phyloP scores from a whole-genome alignment of 345 rosid species.

The Jatropha curcas region DNA sequence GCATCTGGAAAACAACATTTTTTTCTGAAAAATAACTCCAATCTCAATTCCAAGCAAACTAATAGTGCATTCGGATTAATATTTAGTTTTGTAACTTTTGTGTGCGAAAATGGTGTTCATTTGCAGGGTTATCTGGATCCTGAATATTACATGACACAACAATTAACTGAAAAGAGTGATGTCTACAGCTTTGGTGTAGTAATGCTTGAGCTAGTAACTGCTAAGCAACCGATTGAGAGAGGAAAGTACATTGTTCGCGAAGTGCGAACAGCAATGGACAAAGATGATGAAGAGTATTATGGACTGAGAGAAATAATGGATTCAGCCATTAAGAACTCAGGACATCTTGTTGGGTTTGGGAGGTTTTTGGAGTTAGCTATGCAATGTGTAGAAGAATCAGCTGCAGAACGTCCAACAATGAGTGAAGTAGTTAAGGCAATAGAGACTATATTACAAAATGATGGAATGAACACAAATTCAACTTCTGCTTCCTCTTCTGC shows the following conservation, averaged over 20 bases:
- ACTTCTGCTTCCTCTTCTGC: slow-evolving; percentile 83
- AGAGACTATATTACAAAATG: slow-evolving; percentile 68
- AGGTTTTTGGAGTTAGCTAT: slow-evolving; percentile 69
- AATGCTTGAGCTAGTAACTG: slow-evolving; percentile 79
- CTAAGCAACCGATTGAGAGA: slow-evolving; percentile 84
- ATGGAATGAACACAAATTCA: slow-evolving; percentile 69
- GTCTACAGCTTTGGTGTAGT: slow-evolving; percentile 94
- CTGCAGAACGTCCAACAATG: slow-evolving; percentile 82
- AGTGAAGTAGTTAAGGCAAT: slow-evolving; percentile 77
- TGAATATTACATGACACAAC: slow-evolving; percentile 94
- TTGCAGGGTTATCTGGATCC: slow-evolving; percentile 96
- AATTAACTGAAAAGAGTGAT: slow-evolving; percentile 90
- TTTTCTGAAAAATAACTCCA: too few species aligned
- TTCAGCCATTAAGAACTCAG: slow-evolving; percentile 48
- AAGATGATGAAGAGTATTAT: slow-evolving; percentile 52
- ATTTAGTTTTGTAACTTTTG: too few species aligned
- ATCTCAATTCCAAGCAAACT: too few species aligned
- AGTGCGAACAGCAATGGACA: slow-evolving; percentile 52
- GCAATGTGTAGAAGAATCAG: slow-evolving; percentile 87
- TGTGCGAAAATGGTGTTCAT: too few species aligned
- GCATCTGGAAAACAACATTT: neutral
- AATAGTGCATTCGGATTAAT: too few species aligned
- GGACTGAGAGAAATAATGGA: slow-evolving; percentile 77
- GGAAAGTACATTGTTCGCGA: slow-evolving; percentile 90
- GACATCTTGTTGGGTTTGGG: slow-evolving; percentile 50